Percentiles rank a stretch among this genome's conserved stretches.
Conservation (phyloP, 2,329 filamentous ascomycete species). For the Biscogniauxia marginata region DNA sequence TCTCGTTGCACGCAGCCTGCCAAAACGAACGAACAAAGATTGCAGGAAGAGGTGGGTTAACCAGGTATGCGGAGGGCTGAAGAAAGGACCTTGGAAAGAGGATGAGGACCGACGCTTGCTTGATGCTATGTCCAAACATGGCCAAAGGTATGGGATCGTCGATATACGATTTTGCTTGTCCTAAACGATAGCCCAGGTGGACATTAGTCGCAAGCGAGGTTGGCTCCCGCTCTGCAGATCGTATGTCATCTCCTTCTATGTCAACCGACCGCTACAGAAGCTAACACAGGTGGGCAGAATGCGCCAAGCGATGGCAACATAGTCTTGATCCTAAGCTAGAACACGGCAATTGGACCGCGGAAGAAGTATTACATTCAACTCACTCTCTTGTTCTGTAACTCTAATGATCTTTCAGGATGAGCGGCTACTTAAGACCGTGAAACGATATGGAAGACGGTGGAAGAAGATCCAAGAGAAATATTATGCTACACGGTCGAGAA, state of each 20-base stretch:
- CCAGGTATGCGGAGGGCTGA: constrained; percentile 37
- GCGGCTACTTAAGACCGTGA: constrained; percentile 9
- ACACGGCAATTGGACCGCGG: constrained; percentile 18
- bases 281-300: constrained; percentile 30
- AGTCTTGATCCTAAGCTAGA: constrained; percentile 40
- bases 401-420: constrained; percentile 9
- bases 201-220: constrained; percentile 38
- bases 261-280: neutral
- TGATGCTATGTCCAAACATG: constrained; percentile 36
- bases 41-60: constrained; percentile 42
- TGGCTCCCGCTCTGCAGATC: constrained; percentile 29
- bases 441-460: constrained; percentile 15
- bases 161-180: neutral
- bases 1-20: constrained; percentile 36
- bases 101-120: constrained; percentile 18
- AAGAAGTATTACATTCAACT: constrained; percentile 10
- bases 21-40: constrained; percentile 43
- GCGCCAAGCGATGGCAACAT: constrained; percentile 44
- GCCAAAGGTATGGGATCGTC: constrained; percentile 30
- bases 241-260: constrained; percentile 5
- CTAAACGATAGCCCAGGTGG: constrained; percentile 31
- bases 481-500: constrained; percentile 14
- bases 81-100: constrained; percentile 36
- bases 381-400: neutral
- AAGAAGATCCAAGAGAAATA: constrained; percentile 13